phyloP scores from a whole-genome alignment of 73 alveolate genomes.

The Symbiodinium pilosum region DNA sequence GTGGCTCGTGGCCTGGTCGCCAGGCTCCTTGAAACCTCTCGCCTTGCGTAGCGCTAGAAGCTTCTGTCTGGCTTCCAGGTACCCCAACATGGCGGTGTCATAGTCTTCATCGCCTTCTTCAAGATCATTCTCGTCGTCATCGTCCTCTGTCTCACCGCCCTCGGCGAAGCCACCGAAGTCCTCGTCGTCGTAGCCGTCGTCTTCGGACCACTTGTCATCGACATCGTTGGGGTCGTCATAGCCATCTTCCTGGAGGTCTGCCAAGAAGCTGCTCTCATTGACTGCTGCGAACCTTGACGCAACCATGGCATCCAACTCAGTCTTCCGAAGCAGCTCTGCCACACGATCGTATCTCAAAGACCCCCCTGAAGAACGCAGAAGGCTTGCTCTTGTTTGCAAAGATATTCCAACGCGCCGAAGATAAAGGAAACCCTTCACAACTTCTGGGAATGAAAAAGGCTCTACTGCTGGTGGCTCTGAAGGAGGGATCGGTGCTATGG shows the following conservation, averaged over 20 bases:
- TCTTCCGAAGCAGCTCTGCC: background rate
- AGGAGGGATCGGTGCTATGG: background rate
- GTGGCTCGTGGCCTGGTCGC: background rate
- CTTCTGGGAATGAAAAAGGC: background rate
- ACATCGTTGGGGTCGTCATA: background rate
- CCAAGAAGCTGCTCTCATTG: background rate
- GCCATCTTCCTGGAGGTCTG: background rate
- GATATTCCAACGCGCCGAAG: background rate
- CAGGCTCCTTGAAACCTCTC: background rate
- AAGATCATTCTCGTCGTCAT: background rate
- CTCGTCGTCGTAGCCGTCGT: background rate
- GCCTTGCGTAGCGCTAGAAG: background rate
- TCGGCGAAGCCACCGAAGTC: background rate
- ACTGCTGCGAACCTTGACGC: background rate
- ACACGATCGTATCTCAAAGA: background rate
- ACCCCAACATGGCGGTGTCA: background rate
- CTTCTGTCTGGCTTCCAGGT: background rate
- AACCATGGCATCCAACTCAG: background rate
- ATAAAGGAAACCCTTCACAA: background rate
- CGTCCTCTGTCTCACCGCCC: background rate
- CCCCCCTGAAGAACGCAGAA: background rate
- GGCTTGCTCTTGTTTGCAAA: background rate
- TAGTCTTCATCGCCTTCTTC: background rate
- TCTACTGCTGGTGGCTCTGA: background rate
- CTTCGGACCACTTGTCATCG: background rate